These are phyloP conservation scores for Terana coerulea DNA, from an alignment of 768 basidiomycete species.

Conservation along the genomic window DNA sequence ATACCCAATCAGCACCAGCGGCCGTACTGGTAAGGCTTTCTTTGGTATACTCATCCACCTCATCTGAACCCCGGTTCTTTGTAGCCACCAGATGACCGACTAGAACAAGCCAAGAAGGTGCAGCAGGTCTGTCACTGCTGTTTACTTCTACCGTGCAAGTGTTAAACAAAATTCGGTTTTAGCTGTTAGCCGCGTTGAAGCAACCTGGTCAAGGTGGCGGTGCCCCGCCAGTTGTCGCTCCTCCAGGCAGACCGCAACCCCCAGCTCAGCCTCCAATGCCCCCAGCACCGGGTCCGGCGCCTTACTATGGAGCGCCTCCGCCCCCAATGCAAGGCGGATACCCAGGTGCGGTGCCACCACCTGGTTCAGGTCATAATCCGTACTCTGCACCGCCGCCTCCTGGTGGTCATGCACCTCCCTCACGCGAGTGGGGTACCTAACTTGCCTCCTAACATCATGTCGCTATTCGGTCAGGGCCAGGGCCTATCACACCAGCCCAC, in stretches of 20 bases:
- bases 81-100: slow-evolving; percentile 66
- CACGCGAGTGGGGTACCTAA: slow-evolving; percentile 25
- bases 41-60: not conserved
- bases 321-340: slow-evolving; percentile 26
- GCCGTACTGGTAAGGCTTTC: slow-evolving; percentile 28
- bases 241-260: slow-evolving; percentile 17
- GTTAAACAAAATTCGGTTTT: no score
- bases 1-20: slow-evolving; percentile 31
- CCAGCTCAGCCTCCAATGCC: slow-evolving; percentile 22
- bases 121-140: slow-evolving; percentile 59
- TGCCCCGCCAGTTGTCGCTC: slow-evolving; percentile 32
- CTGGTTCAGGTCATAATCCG: slow-evolving; percentile 20
- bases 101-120: slow-evolving; percentile 85
- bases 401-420: slow-evolving; percentile 28
- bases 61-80: slow-evolving; percentile 5
- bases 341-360: slow-evolving; percentile 30
- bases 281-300: slow-evolving; percentile 24
- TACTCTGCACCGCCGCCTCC: slow-evolving; percentile 27
- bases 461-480: slow-evolving; percentile 53
- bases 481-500: slow-evolving; percentile 28
- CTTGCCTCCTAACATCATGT: slow-evolving; percentile 67
- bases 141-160: not conserved
- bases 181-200: slow-evolving; percentile 77
- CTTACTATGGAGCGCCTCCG: slow-evolving; percentile 37
- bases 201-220: slow-evolving; percentile 62